Base-by-base conservation (phyloP, 805 yeast species). In the Metschnikowia corniflorae region DNA sequence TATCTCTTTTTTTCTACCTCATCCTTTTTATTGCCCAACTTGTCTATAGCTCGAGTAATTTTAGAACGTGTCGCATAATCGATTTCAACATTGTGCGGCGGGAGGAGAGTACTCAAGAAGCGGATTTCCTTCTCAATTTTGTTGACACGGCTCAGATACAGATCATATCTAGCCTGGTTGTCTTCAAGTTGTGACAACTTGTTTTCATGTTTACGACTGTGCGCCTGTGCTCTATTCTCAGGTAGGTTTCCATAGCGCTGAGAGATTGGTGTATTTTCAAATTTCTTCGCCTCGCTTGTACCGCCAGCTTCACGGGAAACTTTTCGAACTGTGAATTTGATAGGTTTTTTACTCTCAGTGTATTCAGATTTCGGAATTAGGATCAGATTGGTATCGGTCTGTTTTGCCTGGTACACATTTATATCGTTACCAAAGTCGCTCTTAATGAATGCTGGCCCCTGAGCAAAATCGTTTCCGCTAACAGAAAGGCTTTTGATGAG, bases 1-100 rank as follows among this genome's bases (percentile, higher is more conserved):
- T 68, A 65, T 50, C 63, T 65, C 40, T 61, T 63, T 57, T 64
- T 67, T 30, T 59, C 65, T 26, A 66, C 44, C 41, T 68, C 72
- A 44, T 68, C 73, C 37, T 58, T 61, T 44, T 63, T 66, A 57
- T 53, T 57, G 15, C 50, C 46, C 42, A 68, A 55, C 46, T 64
- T 66, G 22, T 62, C 67, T 19, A 68, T 63, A 14, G 71, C 71
- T 31, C 55, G 57, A 16, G 54, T 57, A 29, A 68, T 66, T 49
- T 68, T 68, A 21, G 50, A 51, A 32, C 72, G 50, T 8, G 72
- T 66, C 14, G 58, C 57, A 34, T 67, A 68, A 43, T 68, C 72
- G 12, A 67, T 50, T 39, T 68, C 72, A 17, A 66, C 70, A 37
- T 65, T 66, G 44, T 56, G 63, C 2, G 73, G 73, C 2, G 73